Conservation (phyloP, 139 green algal genomes). For the Diplosphaera chodatii region DNA sequence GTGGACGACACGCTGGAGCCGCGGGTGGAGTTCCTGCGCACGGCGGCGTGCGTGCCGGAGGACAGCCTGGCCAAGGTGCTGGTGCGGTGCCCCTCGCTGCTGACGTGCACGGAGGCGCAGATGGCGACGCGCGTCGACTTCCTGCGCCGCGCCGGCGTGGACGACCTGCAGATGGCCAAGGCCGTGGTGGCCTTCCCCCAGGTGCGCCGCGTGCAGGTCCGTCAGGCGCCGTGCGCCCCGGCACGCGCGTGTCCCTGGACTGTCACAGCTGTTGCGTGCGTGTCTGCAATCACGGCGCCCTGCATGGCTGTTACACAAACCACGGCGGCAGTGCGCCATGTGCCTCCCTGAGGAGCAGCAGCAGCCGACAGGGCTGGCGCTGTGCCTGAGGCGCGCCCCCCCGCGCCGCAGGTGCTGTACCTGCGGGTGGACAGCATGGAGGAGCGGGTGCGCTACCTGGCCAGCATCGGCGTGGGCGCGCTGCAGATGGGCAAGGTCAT, state of each 20-base stretch:
- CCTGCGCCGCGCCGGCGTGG: slow-evolving; percentile 24
- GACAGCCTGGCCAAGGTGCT: slow-evolving; percentile 42
- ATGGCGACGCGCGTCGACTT: slow-evolving; percentile 47
- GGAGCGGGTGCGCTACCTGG: slow-evolving; percentile 63
- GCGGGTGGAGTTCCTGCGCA: slow-evolving; percentile 34
- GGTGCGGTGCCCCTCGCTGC: slow-evolving; percentile 36
- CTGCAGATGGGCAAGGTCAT: slow-evolving; percentile 36
- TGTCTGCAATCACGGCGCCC: too few relatives aligned
- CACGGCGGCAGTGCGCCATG: too few relatives aligned
- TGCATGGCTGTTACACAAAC: too few relatives aligned
- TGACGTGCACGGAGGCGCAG: slow-evolving; percentile 52
- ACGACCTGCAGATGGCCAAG: slow-evolving; percentile 27
- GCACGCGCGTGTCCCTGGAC: too few relatives aligned
- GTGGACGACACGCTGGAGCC: slow-evolving; percentile 43
- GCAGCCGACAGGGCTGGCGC: neutral
- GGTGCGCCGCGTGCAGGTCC: too few relatives aligned
- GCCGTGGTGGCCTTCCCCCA: slow-evolving; percentile 31
- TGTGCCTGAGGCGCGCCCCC: neutral
- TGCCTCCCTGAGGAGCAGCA: neutral
- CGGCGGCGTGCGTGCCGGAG: slow-evolving; percentile 17
- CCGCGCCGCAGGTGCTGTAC: slow-evolving; percentile 54
- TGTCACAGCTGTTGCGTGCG: too few relatives aligned
- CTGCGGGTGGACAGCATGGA: slow-evolving; percentile 36
- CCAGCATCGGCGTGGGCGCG: slow-evolving; percentile 42
- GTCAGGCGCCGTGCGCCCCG: too few relatives aligned